Evolutionary conservation across 2,329 filamentous ascomycete species (phyloP), one percentile per base, ranked within the genome.

Genomic region (Didymella keratinophila): DNA sequence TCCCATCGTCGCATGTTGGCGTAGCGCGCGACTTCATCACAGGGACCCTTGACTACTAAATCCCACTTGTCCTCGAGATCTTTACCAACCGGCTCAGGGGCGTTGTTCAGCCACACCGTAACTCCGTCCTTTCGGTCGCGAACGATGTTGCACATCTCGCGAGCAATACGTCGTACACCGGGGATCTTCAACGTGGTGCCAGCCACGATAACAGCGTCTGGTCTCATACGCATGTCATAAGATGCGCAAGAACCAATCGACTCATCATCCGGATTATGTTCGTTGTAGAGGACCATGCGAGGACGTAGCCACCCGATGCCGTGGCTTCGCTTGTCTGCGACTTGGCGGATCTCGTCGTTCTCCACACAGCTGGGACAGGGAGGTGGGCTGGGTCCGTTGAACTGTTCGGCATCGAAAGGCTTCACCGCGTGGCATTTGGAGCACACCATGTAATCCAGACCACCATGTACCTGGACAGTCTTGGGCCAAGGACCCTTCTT

Each of bases 381-480:
- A 23, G 95, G 95, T 4, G 95, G 87, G 63, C 92, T 87, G 6
- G 93, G 90, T 2, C 94, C 92, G 54, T 91, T 85, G 75, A 99
- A 99, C 41, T 95, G 81, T 7, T 87, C 85, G 10, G 88, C 84
- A 63, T 97, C 83, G 69, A 99, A 93, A 49, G 89, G 84, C 42
- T 86, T 85, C 9, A 97, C 83, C 58, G 90, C 83, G 66, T 87
- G 86, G 76, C 95, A 99, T 76, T 98, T 98, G 43, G 92, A 92
- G 78, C 95, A 99, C 16, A 96, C 90, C 94, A 98, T 98, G 76
- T 97, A 95, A 70, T 93, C 89, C 30, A 99, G 84, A n/a, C 94
- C 93, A 36, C 95, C 95, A 69, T 99, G 95, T 9, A 99, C 84
- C 76, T 98, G 95, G 60, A 99, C 87, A 0, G 95, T 96, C 65